Evolutionary conservation across 306 rosid genomes (phyloP).

Genomic region (Ceratonia siliqua): DNA sequence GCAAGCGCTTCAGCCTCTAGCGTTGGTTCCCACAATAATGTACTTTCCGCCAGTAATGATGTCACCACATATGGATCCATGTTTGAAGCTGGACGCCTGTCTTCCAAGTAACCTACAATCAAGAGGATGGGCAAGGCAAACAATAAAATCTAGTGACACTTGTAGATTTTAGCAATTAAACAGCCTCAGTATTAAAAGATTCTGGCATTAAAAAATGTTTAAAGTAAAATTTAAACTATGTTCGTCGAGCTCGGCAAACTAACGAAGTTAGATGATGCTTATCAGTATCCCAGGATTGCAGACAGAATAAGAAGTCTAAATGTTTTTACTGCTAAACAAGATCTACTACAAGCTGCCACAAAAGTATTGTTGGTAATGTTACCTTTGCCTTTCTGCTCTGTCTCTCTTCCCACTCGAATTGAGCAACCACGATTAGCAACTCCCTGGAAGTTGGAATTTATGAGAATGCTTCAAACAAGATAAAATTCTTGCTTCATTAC

Average conservation of each 20-base stretch:
- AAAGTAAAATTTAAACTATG: not conserved
- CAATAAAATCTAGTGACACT: not conserved
- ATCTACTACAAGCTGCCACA: not conserved
- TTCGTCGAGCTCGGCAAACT: not conserved
- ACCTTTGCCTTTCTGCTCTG: conserved; percentile 96
- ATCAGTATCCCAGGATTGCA: not conserved
- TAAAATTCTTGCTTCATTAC: not conserved
- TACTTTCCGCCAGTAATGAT: conserved; percentile 77
- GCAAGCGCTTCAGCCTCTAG: conserved; percentile 99
- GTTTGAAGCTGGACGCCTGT: conserved; percentile 99
- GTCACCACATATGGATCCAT: conserved; percentile 97
- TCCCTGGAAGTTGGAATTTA: conserved; percentile 61
- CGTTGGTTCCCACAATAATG: conserved; percentile 89
- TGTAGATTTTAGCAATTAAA: conserved; percentile 11
- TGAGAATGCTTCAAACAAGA: conserved; percentile 22
- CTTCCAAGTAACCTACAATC: conserved; percentile 94
- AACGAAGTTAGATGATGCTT: not conserved
- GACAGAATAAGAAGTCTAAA: not conserved
- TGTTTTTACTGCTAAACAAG: not conserved
- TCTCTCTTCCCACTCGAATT: conserved; percentile 96
- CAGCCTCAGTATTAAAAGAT: not conserved
- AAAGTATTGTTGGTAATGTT: not conserved
- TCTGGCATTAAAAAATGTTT: not conserved
- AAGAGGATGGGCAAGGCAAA: not conserved
- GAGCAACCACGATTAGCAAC: conserved; percentile 99